Evolutionary conservation across 331 rosid species (phyloP).

Genomic region (Phaseolus coccineus): DNA sequence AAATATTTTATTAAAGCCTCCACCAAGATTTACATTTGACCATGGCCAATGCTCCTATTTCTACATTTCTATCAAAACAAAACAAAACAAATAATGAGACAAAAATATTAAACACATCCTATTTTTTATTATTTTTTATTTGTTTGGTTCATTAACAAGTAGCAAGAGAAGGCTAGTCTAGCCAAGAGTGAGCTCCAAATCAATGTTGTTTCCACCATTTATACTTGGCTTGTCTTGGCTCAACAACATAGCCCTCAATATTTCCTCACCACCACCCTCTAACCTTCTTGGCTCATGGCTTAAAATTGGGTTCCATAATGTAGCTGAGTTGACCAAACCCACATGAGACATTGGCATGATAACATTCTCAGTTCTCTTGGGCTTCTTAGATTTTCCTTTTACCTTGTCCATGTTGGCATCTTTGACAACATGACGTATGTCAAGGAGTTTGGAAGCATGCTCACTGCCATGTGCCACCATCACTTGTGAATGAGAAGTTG

Average conservation of each 20-base stretch:
- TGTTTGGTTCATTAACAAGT: neutral
- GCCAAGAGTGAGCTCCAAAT: slow-evolving; percentile 60
- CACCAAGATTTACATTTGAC: slow-evolving; percentile 17
- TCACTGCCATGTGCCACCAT: neutral
- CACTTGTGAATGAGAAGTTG: neutral
- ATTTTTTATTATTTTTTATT: neutral
- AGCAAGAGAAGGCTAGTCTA: neutral
- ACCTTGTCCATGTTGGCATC: slow-evolving; percentile 6
- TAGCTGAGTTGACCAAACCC: neutral
- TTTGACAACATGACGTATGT: slow-evolving; percentile 58
- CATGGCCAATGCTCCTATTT: neutral
- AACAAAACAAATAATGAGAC: neutral
- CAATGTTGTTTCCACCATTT: neutral
- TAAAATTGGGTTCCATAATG: slow-evolving; percentile 32
- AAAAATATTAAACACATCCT: neutral
- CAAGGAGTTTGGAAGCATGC: slow-evolving; percentile 25
- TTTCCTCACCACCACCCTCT: slow-evolving; percentile 19
- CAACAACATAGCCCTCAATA: slow-evolving; percentile 36
- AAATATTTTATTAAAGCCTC: neutral
- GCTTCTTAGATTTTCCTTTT: slow-evolving; percentile 44
- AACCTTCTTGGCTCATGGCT: slow-evolving; percentile 36
- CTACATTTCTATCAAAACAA: neutral
- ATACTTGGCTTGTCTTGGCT: neutral
- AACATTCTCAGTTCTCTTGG: slow-evolving; percentile 40
- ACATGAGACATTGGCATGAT: slow-evolving; percentile 10